These are phyloP conservation scores for Trichosporon sp. DNA, from an alignment of 1,284 basidiomycete genomes.

Conservation along the genomic window DNA sequence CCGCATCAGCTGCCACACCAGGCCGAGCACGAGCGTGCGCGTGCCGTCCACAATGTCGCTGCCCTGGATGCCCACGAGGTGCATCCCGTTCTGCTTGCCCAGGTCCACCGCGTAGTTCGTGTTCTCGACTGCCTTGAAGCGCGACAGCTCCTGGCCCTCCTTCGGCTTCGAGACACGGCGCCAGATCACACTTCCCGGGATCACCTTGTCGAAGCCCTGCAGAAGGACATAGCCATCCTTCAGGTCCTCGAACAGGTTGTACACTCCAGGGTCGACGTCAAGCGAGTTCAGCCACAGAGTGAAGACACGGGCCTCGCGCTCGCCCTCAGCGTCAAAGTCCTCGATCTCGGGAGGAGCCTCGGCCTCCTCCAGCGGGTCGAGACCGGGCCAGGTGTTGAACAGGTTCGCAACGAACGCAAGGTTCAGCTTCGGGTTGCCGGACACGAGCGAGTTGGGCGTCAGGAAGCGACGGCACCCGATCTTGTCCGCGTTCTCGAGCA, in stretches of 20 bases:
- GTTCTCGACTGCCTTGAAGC: conserved; percentile 98
- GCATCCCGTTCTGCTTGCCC: conserved; percentile 87
- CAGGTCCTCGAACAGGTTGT: conserved; percentile 94
- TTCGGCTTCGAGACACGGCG: conserved; percentile 89
- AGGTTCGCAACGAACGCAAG: conserved; percentile 97
- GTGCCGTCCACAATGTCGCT: conserved; percentile 92
- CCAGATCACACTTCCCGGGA: conserved; percentile 90
- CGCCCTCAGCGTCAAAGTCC: conserved; percentile 98
- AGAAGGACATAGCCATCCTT: conserved; percentile 84
- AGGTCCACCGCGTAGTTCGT: conserved; percentile 95
- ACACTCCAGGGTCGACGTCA: conserved; percentile 91
- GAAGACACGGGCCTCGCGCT: conserved; percentile 94
- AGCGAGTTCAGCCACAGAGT: conserved; percentile 97
- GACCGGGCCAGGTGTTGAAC: conserved; percentile 95
- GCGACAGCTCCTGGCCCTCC: conserved; percentile 75
- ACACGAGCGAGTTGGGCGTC: conserved; percentile 80
- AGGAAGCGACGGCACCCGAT: conserved; percentile 97
- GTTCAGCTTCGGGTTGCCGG: conserved; percentile 97
- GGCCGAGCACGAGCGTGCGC: conserved; percentile 85
- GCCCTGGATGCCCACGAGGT: conserved; percentile 94
- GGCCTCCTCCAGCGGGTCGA: conserved; percentile 83
- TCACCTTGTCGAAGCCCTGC: conserved; percentile 94
- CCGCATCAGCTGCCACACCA: conserved; percentile 97
- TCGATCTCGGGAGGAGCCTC: conserved; percentile 73
- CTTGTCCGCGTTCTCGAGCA: conserved; percentile 85